These are phyloP conservation scores for Babesia sp. DNA, from an alignment of 169 alveolate species.

Conservation along the genomic window DNA sequence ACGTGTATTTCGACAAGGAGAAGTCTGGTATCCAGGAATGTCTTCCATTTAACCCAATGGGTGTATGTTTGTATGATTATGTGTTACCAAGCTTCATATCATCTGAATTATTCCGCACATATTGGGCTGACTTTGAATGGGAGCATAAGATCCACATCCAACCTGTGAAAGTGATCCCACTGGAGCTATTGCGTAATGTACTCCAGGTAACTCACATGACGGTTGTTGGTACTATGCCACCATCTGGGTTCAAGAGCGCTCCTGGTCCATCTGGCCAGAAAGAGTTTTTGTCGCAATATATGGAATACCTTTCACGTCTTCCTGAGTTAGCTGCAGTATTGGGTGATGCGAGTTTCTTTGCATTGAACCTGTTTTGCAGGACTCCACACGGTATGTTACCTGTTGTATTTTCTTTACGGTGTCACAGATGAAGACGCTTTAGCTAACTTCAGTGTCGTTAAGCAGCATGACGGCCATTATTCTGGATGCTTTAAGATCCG, in stretches of 20 bases:
- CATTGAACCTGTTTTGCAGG: slow-evolving; percentile 87
- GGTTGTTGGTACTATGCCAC: slow-evolving; percentile 47
- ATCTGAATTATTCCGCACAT: slow-evolving; percentile 85
- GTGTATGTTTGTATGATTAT: slow-evolving; percentile 86
- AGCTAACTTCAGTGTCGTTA: slow-evolving; percentile 82
- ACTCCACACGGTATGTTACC: slow-evolving; percentile 75
- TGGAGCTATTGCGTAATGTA: slow-evolving; percentile 23
- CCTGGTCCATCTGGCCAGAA: slow-evolving; percentile 46
- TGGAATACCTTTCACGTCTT: slow-evolving; percentile 47
- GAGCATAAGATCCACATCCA: slow-evolving; percentile 86
- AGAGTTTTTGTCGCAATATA: slow-evolving; percentile 51
- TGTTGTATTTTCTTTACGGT: not conserved
- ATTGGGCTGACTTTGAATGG: slow-evolving; percentile 97
- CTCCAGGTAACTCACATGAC: slow-evolving; percentile 40
- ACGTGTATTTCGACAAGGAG: slow-evolving; percentile 86
- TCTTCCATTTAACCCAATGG: slow-evolving; percentile 84
- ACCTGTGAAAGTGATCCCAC: slow-evolving; percentile 24
- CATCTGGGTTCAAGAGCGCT: slow-evolving; percentile 34
- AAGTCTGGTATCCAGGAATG: slow-evolving; percentile 74
- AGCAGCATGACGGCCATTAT: slow-evolving; percentile 62
- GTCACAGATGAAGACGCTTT: slow-evolving; percentile 88
- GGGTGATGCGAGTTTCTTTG: slow-evolving; percentile 76
- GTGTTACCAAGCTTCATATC: slow-evolving; percentile 84
- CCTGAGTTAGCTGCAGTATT: slow-evolving; percentile 52
- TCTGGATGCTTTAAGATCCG: slow-evolving; percentile 74